Base-by-base conservation (phyloP, 2,329 filamentous ascomycete genomes). In the Aureobasidium subglaciale region DNA sequence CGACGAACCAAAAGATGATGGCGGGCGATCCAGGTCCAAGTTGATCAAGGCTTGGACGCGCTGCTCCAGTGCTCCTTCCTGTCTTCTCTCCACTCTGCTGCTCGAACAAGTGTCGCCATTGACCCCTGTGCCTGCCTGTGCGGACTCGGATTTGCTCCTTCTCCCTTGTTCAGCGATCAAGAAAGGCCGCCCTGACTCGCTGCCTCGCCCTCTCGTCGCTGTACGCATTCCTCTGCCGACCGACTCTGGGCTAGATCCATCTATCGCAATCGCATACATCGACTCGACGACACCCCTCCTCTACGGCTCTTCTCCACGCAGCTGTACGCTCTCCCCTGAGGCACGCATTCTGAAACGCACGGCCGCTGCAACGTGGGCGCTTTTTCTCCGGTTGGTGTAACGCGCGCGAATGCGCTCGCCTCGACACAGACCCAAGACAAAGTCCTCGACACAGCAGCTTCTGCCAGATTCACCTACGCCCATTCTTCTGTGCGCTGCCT, bases 321-420 rank as follows among this genome's bases (percentile, higher is more conserved):
- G 30, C 30, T 37, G 32, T 27, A 35, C 30, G 32, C 45, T 27
- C 10, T 13, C 46, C 22, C 35, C 34, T 29, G 35, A 45, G 16
- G 29, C 18, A 29, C 29, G 8, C 25, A 42, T 34, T 42, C 37
- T 53, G 49, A 35, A 45, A 55, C 38, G 50, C 50, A 55, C 50
- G 50, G 50, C 32, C 50, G 30, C 50, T 55, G 50, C 50, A 55
- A 55, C 50, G 50, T 55, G 50, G 30, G 50, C 50, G 50, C 50
- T 43, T 45, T 55, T 30, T 24, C 49, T 42, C 27, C 49, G 13
- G 49, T 27, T 45, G 20, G 50, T 55, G 50, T 55, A 55, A 55
- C 50, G 40, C 50, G 50, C 50, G 50, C 50, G 50, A 43, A 55
- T 55, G 50, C 50, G 40, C 38, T 35, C 22, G 11, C 45, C 40